Evolutionary conservation across 2,329 filamentous ascomycete species (phyloP).

Genomic region (Fusarium praegraminearum): DNA sequence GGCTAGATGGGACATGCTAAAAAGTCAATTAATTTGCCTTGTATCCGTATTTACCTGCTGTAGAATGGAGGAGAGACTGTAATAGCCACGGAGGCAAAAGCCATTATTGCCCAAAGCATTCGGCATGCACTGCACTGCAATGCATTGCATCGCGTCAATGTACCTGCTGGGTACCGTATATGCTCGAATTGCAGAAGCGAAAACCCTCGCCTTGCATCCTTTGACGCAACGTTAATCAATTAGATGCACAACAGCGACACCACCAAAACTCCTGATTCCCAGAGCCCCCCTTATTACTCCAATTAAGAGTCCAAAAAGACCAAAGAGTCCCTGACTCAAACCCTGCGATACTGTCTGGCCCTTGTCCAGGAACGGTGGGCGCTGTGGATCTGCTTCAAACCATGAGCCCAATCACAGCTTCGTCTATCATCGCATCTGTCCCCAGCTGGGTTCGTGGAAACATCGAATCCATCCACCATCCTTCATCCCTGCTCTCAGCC

Average conservation of each 20-base stretch:
- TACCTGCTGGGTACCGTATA: neutral
- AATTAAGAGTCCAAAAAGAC: slow-evolving; percentile 17
- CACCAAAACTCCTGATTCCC: slow-evolving; percentile 40
- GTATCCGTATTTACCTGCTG: neutral
- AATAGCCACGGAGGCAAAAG: slow-evolving; percentile 7
- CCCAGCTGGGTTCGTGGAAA: slow-evolving; percentile 41
- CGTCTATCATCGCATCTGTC: slow-evolving; percentile 30
- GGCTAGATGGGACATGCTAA: slow-evolving; percentile 14
- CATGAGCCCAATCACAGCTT: slow-evolving; percentile 30
- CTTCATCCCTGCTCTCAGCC: slow-evolving; percentile 29
- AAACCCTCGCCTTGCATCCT: neutral
- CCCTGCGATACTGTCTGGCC: slow-evolving; percentile 32
- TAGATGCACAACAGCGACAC: slow-evolving; percentile 35
- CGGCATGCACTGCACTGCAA: neutral
- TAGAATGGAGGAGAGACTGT: neutral
- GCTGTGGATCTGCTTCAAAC: slow-evolving; percentile 38
- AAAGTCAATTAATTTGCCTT: slow-evolving; percentile 16
- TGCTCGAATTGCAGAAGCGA: neutral
- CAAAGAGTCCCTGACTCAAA: slow-evolving; percentile 46
- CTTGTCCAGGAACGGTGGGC: slow-evolving; percentile 46
- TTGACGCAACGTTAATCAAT: slow-evolving; percentile 39
- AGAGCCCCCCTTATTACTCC: slow-evolving; percentile 22
- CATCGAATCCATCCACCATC: slow-evolving; percentile 38
- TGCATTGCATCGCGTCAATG: neutral
- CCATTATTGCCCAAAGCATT: neutral